A percentile compares a stretch with the other conserved stretches of the same genome.
Conservation (phyloP, 257 asterid genomes). For the Anisodus acutangulus region DNA sequence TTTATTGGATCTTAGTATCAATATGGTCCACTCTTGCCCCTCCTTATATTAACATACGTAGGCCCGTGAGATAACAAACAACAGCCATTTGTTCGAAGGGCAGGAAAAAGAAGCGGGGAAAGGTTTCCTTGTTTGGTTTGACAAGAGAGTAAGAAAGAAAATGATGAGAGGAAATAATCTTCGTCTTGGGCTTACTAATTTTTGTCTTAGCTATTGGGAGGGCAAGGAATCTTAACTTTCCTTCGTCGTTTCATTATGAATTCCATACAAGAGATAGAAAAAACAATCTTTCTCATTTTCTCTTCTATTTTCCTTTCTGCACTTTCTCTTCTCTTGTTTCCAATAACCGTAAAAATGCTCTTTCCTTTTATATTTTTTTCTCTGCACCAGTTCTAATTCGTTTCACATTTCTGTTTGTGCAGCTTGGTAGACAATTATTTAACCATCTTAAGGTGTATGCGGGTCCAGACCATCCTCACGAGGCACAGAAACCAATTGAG, state of each 20-base stretch:
- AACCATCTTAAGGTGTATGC: conserved; percentile 84
- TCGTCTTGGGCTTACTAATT: too few species aligned
- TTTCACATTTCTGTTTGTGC: conserved; percentile 41
- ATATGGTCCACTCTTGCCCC: neutral
- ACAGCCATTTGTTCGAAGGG: neutral
- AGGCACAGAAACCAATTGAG: conserved; percentile 74
- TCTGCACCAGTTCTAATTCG: conserved; percentile 22
- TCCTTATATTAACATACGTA: neutral
- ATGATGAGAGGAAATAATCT: neutral
- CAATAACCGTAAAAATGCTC: neutral
- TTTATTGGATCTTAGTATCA: neutral
- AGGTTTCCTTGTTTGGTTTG: neutral
- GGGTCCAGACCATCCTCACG: conserved; percentile 87
- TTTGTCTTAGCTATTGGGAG: neutral
- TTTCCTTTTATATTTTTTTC: neutral
- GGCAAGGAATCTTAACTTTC: neutral
- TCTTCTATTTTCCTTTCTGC: neutral
- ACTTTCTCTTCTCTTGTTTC: neutral
- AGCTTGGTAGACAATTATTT: conserved; percentile 85
- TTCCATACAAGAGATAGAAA: neutral
- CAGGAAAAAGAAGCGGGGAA: neutral
- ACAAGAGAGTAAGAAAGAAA: neutral
- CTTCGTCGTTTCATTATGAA: neutral
- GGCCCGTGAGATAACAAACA: neutral
- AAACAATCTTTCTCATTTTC: neutral